Conservation (phyloP, 306 rosid species). For the Castanea mollissima region DNA sequence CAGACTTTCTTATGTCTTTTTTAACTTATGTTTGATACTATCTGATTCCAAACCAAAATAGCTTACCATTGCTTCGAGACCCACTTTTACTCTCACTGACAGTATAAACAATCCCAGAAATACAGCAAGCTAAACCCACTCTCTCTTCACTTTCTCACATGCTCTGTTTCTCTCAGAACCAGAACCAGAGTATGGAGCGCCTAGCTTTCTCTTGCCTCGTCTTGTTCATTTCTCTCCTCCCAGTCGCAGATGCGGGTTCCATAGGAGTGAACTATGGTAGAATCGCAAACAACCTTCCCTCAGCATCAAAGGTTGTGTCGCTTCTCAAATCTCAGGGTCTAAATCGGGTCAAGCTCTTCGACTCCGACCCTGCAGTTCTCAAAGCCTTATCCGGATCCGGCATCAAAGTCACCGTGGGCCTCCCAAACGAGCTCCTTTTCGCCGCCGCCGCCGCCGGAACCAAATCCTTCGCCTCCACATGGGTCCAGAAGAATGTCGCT, state of each 20-base stretch:
- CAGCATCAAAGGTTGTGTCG: slow-evolving; percentile 61
- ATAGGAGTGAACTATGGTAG: slow-evolving; percentile 94
- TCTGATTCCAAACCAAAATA: too few species aligned
- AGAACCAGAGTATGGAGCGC: slow-evolving; percentile 48
- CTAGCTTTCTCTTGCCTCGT: slow-evolving; percentile 13
- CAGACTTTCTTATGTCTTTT: too few species aligned
- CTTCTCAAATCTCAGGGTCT: slow-evolving; percentile 68
- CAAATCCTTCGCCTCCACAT: slow-evolving; percentile 60
- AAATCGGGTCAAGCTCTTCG: slow-evolving; percentile 72
- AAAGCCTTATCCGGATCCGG: slow-evolving; percentile 62
- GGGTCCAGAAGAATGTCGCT: slow-evolving; percentile 76
- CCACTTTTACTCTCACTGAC: slow-evolving; percentile 1
- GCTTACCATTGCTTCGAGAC: neutral
- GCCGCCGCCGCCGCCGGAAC: slow-evolving; percentile 66
- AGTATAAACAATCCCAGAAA: slow-evolving; percentile 5
- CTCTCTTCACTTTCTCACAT: neutral
- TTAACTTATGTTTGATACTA: too few species aligned
- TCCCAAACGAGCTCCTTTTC: slow-evolving; percentile 80
- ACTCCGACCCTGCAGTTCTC: slow-evolving; percentile 87
- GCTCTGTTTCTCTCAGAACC: slow-evolving; percentile 34
- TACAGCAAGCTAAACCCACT: neutral
- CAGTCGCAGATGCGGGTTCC: slow-evolving; percentile 65
- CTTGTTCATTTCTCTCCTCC: slow-evolving; percentile 26
- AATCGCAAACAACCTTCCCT: slow-evolving; percentile 78
- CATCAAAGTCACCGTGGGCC: slow-evolving; percentile 83